Conservation (phyloP, 768 basidiomycete species). For the Tephrocybe sp. region DNA sequence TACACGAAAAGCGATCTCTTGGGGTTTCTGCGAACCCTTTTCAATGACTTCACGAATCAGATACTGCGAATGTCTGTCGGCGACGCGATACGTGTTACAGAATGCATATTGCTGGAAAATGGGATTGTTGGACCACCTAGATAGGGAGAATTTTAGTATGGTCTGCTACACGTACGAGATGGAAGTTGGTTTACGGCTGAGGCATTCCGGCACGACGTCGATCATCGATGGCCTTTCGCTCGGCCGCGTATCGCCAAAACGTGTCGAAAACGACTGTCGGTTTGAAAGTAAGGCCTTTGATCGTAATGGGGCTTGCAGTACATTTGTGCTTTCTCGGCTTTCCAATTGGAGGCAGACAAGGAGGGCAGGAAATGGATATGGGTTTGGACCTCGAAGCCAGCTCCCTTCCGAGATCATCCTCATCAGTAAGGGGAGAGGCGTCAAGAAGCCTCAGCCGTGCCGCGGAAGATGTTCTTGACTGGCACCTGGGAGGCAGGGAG, state of each 20-base stretch:
- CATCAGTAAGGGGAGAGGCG: neutral
- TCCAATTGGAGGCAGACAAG: neutral
- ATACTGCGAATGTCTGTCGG: constrained; percentile 70
- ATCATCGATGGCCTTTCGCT: constrained; percentile 56
- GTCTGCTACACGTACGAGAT: constrained; percentile 6
- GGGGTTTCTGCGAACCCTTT: constrained; percentile 55
- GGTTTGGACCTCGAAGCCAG: neutral
- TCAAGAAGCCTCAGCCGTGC: neutral
- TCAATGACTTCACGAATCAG: constrained; percentile 67
- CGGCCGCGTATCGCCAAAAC: constrained; percentile 57
- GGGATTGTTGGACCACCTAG: constrained; percentile 67
- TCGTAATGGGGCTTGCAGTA: constrained; percentile 21
- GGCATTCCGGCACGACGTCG: constrained; percentile 45
- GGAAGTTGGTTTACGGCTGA: constrained; percentile 41
- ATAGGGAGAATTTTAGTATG: constrained; percentile 4
- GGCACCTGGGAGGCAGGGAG: neutral
- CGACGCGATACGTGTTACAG: constrained; percentile 74
- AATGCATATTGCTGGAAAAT: constrained; percentile 57
- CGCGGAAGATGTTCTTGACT: neutral
- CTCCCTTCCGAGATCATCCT: neutral
- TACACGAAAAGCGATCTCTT: constrained; percentile 71
- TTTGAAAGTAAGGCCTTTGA: constrained; percentile 36
- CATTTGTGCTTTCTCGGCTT: neutral
- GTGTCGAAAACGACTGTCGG: constrained; percentile 58
- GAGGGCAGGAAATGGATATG: neutral